phyloP scores from a whole-genome alignment of 495 filamentous ascomycete species.

The Penicillium alfredii region DNA sequence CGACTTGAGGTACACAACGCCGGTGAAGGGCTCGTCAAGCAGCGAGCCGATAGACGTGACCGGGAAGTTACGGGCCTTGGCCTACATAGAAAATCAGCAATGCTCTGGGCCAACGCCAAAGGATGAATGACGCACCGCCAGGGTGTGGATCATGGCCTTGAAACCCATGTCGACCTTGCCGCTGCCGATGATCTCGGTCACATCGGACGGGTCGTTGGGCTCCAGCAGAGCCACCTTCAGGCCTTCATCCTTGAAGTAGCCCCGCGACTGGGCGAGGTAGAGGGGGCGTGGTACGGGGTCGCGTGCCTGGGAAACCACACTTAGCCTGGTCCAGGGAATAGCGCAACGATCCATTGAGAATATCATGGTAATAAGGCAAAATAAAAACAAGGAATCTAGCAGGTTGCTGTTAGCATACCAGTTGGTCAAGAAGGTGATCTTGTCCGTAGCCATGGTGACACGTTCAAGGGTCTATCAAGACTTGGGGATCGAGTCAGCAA shows the following conservation, averaged over 20 bases:
- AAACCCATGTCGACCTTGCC: constrained; percentile 67
- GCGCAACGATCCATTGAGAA: too few species aligned
- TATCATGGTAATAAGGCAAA: too few species aligned
- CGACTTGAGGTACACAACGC: constrained; percentile 63
- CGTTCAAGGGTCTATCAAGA: constrained; percentile 14
- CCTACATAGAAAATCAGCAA: constrained; percentile 27
- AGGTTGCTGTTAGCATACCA: constrained; percentile 43
- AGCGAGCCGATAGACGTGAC: constrained; percentile 62
- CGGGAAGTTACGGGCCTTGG: constrained; percentile 65
- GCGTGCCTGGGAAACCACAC: constrained; percentile 49
- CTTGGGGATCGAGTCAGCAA: constrained; percentile 18
- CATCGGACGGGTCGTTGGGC: constrained; percentile 65
- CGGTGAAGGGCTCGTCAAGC: constrained; percentile 67
- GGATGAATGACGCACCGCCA: constrained; percentile 43
- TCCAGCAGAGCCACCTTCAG: constrained; percentile 66
- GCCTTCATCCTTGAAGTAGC: constrained; percentile 63
- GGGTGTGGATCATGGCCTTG: constrained; percentile 72
- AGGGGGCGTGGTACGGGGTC: constrained; percentile 69
- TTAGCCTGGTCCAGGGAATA: too few species aligned
- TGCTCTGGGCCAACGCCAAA: background rate
- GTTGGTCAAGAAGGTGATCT: constrained; percentile 71
- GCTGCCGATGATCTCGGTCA: constrained; percentile 67
- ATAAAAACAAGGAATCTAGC: constrained; percentile 1
- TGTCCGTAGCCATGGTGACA: constrained; percentile 62
- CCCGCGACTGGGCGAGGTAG: constrained; percentile 63